Conservation (phyloP, 2,329 filamentous ascomycete species). For the Talaromyces sp. region DNA sequence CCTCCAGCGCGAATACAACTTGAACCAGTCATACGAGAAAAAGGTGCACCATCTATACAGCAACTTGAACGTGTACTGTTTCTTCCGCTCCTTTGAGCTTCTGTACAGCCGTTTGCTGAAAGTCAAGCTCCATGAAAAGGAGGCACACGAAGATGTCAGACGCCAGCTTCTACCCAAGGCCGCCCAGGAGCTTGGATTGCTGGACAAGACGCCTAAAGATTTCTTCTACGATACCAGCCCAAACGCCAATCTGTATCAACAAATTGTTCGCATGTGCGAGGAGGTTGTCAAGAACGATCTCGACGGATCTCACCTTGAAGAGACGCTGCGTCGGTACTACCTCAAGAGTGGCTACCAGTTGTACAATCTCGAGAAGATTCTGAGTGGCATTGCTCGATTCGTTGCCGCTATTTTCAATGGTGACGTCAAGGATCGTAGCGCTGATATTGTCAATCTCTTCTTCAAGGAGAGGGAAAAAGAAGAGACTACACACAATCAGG, state of each 20-base stretch:
- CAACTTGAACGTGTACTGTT: constrained; percentile 88
- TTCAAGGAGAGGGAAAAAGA: constrained; percentile 75
- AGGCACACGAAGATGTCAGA: constrained; percentile 69
- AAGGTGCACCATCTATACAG: constrained; percentile 85
- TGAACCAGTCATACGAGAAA: constrained; percentile 76
- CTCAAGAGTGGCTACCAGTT: constrained; percentile 86
- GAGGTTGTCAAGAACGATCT: constrained; percentile 79
- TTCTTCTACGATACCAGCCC: constrained; percentile 68
- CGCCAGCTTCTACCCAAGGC: constrained; percentile 74
- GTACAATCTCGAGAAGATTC: constrained; percentile 87
- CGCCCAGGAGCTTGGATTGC: constrained; percentile 76
- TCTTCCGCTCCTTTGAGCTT: constrained; percentile 90
- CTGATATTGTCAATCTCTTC: constrained; percentile 85
- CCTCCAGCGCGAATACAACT: constrained; percentile 64
- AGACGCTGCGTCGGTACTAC: constrained; percentile 88
- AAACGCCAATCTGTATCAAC: constrained; percentile 74
- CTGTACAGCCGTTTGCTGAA: constrained; percentile 79
- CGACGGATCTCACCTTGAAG: constrained; percentile 80
- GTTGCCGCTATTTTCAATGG: constrained; percentile 78
- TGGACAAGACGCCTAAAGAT: constrained; percentile 69
- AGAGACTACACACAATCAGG: constrained; percentile 82
- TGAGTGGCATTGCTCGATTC: constrained; percentile 75
- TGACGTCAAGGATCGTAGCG: constrained; percentile 89
- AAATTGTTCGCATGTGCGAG: constrained; percentile 80
- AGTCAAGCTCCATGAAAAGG: constrained; percentile 74